Conservation (phyloP, 768 basidiomycete genomes). For the Russula sp. region DNA sequence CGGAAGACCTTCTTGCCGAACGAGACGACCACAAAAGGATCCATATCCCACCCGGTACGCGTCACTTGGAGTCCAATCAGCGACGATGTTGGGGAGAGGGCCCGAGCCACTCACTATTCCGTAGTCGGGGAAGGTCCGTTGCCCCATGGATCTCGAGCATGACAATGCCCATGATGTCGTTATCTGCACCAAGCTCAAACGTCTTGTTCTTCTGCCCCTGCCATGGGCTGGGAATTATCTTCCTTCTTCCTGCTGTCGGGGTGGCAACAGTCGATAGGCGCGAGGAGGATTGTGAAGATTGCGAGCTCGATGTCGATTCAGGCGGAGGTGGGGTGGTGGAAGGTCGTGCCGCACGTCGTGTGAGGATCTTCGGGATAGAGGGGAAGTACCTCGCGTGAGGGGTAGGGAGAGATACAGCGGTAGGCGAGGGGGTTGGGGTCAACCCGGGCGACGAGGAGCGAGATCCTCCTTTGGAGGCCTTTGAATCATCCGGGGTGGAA, state of each 20-base stretch:
- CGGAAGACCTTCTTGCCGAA: conserved; percentile 98
- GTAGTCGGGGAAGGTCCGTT: conserved; percentile 74
- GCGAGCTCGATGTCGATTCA: conserved; percentile 19
- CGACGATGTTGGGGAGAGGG: background rate
- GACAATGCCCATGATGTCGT: conserved; percentile 90
- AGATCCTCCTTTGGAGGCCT: background rate
- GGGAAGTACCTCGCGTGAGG: conserved; percentile 27
- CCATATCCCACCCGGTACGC: conserved; percentile 90
- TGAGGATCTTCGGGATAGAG: conserved; percentile 31
- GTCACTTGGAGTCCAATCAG: conserved; percentile 46
- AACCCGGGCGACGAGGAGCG: conserved; percentile 7
- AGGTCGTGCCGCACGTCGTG: conserved; percentile 29
- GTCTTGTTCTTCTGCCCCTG: conserved; percentile 31
- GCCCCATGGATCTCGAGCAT: conserved; percentile 88
- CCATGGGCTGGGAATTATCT: conserved; percentile 37
- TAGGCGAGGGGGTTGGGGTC: conserved; percentile 14
- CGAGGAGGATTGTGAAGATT: conserved; percentile 4
- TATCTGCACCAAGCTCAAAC: conserved; percentile 57
- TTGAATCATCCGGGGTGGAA: background rate
- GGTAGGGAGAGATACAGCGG: conserved; percentile 23
- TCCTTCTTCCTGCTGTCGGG: conserved; percentile 29
- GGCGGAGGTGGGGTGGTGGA: conserved; percentile 31
- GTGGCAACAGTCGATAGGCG: conserved; percentile 20
- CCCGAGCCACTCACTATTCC: conserved; percentile 60
- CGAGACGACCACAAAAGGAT: conserved; percentile 91